A percentile compares a stretch with the other conserved stretches of the same genome.
Conservation (phyloP, 805 yeast species). For the Lachancea cidri region DNA sequence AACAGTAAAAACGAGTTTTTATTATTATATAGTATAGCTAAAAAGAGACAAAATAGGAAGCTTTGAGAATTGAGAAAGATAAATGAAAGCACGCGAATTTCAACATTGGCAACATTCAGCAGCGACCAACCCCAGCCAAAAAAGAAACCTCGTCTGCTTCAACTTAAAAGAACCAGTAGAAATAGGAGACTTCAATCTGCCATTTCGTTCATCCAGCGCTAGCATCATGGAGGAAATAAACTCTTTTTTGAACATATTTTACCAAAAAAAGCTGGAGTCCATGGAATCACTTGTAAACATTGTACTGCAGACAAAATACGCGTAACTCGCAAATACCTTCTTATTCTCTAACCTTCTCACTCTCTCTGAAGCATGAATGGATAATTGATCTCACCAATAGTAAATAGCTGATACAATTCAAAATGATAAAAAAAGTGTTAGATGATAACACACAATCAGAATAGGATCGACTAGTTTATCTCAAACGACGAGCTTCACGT, state of each 20-base stretch:
- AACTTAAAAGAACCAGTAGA: constrained; percentile 7
- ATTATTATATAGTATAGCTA: neutral
- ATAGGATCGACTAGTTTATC: constrained; percentile 40
- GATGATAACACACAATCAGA: neutral
- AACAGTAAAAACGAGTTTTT: neutral
- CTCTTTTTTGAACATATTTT: neutral
- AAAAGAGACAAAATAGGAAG: neutral
- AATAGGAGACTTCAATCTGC: constrained; percentile 7
- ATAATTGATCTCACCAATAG: constrained; percentile 47
- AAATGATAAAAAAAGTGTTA: constrained; percentile 1
- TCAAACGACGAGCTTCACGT: constrained; percentile 97
- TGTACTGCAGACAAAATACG: neutral
- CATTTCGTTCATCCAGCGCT: constrained; percentile 4
- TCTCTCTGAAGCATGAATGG: constrained; percentile 93
- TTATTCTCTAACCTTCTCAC: neutral
- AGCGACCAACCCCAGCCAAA: constrained; percentile 9
- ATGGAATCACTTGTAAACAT: neutral
- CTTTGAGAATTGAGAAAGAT: neutral
- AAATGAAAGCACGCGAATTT: neutral
- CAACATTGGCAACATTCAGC: neutral
- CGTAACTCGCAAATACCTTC: neutral
- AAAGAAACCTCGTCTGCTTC: constrained; percentile 2
- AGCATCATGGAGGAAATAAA: constrained; percentile 2
- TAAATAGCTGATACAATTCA: constrained; percentile 1
- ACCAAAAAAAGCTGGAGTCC: constrained; percentile 8